These are phyloP conservation scores for Globisporangium orthogonon DNA, from an alignment of 352 stramenopile species.

Conservation along the genomic window DNA sequence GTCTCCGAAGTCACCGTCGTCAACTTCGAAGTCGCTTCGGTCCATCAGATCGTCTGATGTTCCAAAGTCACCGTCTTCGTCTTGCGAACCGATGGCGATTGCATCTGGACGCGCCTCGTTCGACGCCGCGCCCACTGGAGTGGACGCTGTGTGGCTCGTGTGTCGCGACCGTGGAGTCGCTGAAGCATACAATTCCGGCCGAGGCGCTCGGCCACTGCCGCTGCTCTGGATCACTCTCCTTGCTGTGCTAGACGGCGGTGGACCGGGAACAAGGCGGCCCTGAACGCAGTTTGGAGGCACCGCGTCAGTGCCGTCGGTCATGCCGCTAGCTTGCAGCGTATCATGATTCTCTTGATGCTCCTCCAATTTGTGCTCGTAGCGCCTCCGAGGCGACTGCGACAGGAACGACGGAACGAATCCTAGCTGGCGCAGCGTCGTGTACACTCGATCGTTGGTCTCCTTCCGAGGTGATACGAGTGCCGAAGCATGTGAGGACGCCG, in stretches of 20 bases:
- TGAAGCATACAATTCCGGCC: constrained; percentile 13
- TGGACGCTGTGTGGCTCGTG: not conserved
- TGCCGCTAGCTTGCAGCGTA: not conserved
- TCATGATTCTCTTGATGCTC: not conserved
- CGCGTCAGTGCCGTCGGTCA: not conserved
- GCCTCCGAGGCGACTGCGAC: constrained; percentile 2
- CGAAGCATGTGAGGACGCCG: not conserved
- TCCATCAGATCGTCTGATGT: not conserved
- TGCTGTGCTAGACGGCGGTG: constrained; percentile 9
- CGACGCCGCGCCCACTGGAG: too few species aligned
- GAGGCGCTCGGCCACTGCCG: constrained; percentile 7
- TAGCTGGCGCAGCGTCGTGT: constrained; percentile 32
- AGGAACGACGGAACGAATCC: constrained; percentile 27
- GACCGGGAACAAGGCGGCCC: constrained; percentile 28
- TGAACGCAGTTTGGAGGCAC: constrained; percentile 24
- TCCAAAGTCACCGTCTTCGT: not conserved
- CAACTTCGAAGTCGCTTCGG: not conserved
- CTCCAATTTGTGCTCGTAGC: not conserved
- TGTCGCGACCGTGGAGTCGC: not conserved
- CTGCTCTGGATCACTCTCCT: constrained; percentile 1
- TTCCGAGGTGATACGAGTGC: constrained; percentile 3
- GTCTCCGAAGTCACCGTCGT: not conserved
- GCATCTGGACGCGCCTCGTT: not conserved
- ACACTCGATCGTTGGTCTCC: constrained; percentile 18
- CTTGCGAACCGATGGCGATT: too few species aligned